Evolutionary conservation across 345 rosid species (phyloP).

Genomic region (Orychophragmus violaceus): DNA sequence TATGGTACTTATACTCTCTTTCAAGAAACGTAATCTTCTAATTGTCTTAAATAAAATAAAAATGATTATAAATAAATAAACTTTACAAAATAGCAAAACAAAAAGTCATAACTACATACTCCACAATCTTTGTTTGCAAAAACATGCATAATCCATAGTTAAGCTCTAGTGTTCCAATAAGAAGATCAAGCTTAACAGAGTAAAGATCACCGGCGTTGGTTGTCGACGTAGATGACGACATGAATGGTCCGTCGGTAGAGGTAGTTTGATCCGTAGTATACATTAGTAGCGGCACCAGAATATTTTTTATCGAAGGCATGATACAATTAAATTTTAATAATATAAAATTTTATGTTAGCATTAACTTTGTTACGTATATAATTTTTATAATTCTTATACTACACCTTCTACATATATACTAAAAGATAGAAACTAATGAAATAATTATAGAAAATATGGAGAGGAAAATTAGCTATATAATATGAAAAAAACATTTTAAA

Average conservation of each 20-base stretch:
- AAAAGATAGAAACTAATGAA: too few species aligned
- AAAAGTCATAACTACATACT: not conserved
- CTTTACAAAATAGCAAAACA: not conserved
- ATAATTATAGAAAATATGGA: too few species aligned
- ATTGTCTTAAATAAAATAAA: not conserved
- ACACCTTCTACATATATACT: too few species aligned
- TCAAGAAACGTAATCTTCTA: not conserved
- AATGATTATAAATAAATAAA: not conserved
- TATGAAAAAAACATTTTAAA: too few species aligned
- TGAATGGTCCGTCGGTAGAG: constrained; percentile 27
- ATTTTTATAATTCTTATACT: too few species aligned
- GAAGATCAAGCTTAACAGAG: constrained; percentile 23
- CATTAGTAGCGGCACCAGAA: too few species aligned
- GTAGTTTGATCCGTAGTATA: constrained; percentile 14
- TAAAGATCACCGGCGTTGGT: constrained; percentile 33
- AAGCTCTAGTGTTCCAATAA: constrained; percentile 24
- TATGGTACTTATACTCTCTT: not conserved
- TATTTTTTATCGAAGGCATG: too few species aligned
- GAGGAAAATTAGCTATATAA: too few species aligned
- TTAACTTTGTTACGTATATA: too few species aligned
- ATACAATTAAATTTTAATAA: too few species aligned
- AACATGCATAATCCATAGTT: not conserved
- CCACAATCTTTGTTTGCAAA: not conserved
- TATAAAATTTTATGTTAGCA: too few species aligned
- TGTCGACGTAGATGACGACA: constrained; percentile 28